These are phyloP conservation scores for Dichotomopilus funicola DNA, from an alignment of 2,329 filamentous ascomycete species.

Conservation along the genomic window DNA sequence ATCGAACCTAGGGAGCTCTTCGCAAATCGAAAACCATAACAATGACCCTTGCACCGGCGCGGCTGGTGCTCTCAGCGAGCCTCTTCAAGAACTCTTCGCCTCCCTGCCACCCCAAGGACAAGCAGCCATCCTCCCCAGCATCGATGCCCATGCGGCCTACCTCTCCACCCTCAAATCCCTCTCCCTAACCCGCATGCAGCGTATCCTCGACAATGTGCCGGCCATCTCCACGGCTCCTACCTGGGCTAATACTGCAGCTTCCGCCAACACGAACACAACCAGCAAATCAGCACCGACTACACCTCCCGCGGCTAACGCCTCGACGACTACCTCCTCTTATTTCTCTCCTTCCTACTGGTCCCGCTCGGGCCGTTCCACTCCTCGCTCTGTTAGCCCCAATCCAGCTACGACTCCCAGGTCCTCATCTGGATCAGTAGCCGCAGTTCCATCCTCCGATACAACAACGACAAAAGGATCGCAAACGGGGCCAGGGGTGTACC, in stretches of 20 bases:
- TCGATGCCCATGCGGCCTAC: conserved; percentile 57
- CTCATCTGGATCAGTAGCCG: background rate
- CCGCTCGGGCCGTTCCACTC: conserved; percentile 1
- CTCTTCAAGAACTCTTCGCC: conserved; percentile 37
- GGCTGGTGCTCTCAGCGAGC: conserved; percentile 32
- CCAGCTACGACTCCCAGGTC: background rate
- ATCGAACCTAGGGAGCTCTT: conserved; percentile 16
- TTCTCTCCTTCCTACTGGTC: conserved; percentile 9
- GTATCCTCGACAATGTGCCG: conserved; percentile 42
- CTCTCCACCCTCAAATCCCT: conserved; percentile 47
- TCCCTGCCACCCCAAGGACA: conserved; percentile 43
- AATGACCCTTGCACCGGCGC: conserved; percentile 29
- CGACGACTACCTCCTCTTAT: conserved; percentile 1
- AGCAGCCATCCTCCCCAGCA: conserved; percentile 38
- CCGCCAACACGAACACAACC: background rate
- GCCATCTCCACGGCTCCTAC: conserved; percentile 41
- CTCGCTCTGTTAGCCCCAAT: background rate
- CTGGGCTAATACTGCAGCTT: background rate
- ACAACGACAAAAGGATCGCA: conserved; percentile 18
- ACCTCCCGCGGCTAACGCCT: background rate
- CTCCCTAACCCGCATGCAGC: conserved; percentile 50
- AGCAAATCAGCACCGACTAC: background rate
- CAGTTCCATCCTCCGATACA: conserved; percentile 8
- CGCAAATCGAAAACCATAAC: background rate
- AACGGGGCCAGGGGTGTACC: conserved; percentile 64